These are phyloP conservation scores for Exophiala lecanii-corni DNA, from an alignment of 2,329 filamentous ascomycete species.

Conservation along the genomic window DNA sequence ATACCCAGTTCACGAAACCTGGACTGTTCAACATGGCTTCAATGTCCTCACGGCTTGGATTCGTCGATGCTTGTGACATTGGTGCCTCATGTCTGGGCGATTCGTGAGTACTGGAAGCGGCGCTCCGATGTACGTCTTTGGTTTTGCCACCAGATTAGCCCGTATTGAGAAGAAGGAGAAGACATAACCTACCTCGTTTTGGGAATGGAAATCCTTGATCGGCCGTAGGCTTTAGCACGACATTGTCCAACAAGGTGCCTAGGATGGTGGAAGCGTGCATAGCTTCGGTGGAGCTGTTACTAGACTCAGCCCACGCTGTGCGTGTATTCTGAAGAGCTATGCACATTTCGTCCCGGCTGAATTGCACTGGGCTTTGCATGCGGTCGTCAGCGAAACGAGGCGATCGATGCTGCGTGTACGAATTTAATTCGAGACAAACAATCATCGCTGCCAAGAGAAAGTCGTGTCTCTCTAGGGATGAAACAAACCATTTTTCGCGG, in stretches of 20 bases:
- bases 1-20: neutral
- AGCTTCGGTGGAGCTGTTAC: neutral
- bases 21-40: neutral
- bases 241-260: neutral
- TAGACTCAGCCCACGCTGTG: neutral
- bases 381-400: neutral
- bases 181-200: neutral
- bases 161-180: neutral
- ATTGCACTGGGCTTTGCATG: neutral
- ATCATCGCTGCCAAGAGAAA: conserved; percentile 59
- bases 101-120: neutral
- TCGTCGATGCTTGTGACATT: neutral
- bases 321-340: neutral
- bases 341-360: neutral
- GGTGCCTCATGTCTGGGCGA: neutral
- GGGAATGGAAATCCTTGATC: neutral
- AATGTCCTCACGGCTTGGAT: neutral
- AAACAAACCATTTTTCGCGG: conserved; percentile 54
- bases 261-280: neutral
- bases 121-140: neutral
- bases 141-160: neutral
- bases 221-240: neutral
- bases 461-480: conserved; percentile 54
- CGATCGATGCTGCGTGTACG: neutral
- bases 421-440: conserved; percentile 46